A percentile compares a stretch with the other conserved stretches of the same genome.
Evolutionary conservation across 2,329 filamentous ascomycete genomes (phyloP).

Genomic region (Thelonectria rubi): DNA sequence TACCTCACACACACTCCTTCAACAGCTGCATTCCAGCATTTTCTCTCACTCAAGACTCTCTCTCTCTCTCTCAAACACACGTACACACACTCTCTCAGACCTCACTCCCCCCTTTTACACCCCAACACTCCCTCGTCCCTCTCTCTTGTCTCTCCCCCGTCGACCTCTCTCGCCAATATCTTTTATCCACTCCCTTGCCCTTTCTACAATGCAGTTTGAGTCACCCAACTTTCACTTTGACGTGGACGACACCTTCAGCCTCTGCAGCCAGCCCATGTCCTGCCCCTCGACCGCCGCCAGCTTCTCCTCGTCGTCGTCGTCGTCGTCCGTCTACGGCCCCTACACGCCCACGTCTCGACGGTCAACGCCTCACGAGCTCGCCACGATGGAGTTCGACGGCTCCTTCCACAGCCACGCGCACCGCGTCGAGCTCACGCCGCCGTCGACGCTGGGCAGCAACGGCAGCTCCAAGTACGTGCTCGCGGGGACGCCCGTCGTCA

Average conservation of each 20-base stretch:
- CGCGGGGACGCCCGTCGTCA: constrained; percentile 37
- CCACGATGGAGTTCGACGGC: constrained; percentile 50
- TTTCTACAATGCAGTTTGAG: constrained; percentile 46
- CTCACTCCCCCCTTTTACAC: constrained; percentile 3
- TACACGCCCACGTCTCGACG: constrained; percentile 57
- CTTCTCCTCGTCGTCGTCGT: constrained; percentile 53
- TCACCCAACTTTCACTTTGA: constrained; percentile 51
- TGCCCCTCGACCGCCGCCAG: constrained; percentile 49
- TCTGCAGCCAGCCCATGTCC: constrained; percentile 49
- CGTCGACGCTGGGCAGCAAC: constrained; percentile 43
- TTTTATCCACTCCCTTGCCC: constrained; percentile 18
- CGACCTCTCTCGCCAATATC: too few relatives aligned
- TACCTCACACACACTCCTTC: constrained; percentile 28
- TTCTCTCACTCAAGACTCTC: constrained; percentile 4
- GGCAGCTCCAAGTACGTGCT: constrained; percentile 44
- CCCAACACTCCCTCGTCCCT: constrained; percentile 19
- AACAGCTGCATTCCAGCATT: constrained; percentile 10
- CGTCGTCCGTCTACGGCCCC: constrained; percentile 53
- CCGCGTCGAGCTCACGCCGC: constrained; percentile 49
- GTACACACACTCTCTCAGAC: background rate
- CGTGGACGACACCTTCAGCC: constrained; percentile 52
- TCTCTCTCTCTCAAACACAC: background rate
- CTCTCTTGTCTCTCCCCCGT: too few relatives aligned
- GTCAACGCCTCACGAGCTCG: constrained; percentile 52
- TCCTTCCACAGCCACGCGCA: constrained; percentile 40